A percentile compares a stretch with the other conserved stretches of the same genome.
Evolutionary conservation across 2,329 filamentous ascomycete genomes (phyloP).

Genomic region (Penicillium brasilianum): DNA sequence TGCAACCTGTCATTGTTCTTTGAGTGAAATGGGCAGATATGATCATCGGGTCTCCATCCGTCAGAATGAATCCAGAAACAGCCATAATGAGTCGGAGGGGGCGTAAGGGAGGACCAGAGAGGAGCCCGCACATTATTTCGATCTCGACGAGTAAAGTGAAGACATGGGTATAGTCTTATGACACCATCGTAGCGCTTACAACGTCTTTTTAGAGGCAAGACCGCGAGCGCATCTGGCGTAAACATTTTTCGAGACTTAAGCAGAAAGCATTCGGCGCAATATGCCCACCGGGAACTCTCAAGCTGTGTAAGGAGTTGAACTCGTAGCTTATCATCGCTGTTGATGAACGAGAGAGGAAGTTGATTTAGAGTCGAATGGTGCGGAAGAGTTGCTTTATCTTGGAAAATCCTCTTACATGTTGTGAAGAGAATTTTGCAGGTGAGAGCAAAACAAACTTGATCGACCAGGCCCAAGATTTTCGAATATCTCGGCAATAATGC

Average conservation of each 20-base stretch:
- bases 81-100: constrained; percentile 3
- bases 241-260: constrained; percentile 21
- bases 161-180: constrained; percentile 19
- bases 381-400: constrained; percentile 9
- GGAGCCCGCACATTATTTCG: constrained; percentile 13
- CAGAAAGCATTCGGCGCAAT: constrained; percentile 21
- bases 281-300: constrained; percentile 17
- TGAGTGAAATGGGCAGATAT: background rate
- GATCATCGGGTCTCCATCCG: background rate
- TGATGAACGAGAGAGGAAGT: constrained; percentile 16
- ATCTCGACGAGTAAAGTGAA: constrained; percentile 16
- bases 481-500: constrained; percentile 12
- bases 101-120: constrained; percentile 12
- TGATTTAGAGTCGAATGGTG: background rate
- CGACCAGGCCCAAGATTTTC: constrained; percentile 15
- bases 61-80: background rate
- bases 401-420: constrained; percentile 10
- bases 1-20: background rate
- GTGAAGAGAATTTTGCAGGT: constrained; percentile 20
- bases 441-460: constrained; percentile 21
- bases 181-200: constrained; percentile 17
- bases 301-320: constrained; percentile 21
- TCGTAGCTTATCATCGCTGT: constrained; percentile 14
- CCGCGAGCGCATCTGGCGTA: background rate
- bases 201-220: constrained; percentile 11